Conservation (phyloP, 495 filamentous ascomycete species). For the Xanthoparmelia taractica region DNA sequence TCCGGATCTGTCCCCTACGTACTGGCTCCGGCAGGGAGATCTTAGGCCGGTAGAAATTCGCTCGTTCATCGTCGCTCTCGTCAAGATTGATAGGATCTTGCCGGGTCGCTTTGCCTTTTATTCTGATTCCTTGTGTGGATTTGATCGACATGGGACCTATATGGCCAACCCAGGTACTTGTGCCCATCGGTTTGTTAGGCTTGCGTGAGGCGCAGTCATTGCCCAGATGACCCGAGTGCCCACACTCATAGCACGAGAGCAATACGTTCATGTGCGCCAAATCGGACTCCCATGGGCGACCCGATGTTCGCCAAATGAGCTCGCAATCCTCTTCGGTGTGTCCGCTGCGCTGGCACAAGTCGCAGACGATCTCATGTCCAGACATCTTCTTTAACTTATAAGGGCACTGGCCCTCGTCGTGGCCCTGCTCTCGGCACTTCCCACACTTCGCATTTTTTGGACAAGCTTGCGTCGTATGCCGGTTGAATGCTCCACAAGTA, state of each 20-base stretch:
- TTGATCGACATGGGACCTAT: slow-evolving; percentile 12
- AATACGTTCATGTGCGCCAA: slow-evolving; percentile 23
- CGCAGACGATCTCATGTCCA: slow-evolving; percentile 37
- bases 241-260: slow-evolving; percentile 44
- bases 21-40: slow-evolving; percentile 18
- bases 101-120: slow-evolving; percentile 30
- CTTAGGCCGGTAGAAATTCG: slow-evolving; percentile 27
- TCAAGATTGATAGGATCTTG: slow-evolving; percentile 25
- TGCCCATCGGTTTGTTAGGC: slow-evolving; percentile 23
- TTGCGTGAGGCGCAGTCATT: slow-evolving; percentile 40
- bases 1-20: slow-evolving; percentile 26
- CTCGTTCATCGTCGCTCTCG: slow-evolving; percentile 27
- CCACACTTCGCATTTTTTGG: slow-evolving; percentile 39
- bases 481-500: slow-evolving; percentile 21
- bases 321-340: slow-evolving; percentile 42
- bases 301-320: slow-evolving; percentile 33
- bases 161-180: slow-evolving; percentile 22
- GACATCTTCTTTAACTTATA: slow-evolving; percentile 35
- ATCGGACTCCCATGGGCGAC: slow-evolving; percentile 29
- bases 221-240: slow-evolving; percentile 38
- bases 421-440: slow-evolving; percentile 42
- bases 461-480: slow-evolving; percentile 28
- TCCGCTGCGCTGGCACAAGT: slow-evolving; percentile 36
- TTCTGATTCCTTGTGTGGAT: slow-evolving; percentile 17
- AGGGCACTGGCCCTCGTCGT: slow-evolving; percentile 34